Evolutionary conservation across 2,329 filamentous ascomycete genomes (phyloP).

Genomic region (Colletotrichum australisinense): DNA sequence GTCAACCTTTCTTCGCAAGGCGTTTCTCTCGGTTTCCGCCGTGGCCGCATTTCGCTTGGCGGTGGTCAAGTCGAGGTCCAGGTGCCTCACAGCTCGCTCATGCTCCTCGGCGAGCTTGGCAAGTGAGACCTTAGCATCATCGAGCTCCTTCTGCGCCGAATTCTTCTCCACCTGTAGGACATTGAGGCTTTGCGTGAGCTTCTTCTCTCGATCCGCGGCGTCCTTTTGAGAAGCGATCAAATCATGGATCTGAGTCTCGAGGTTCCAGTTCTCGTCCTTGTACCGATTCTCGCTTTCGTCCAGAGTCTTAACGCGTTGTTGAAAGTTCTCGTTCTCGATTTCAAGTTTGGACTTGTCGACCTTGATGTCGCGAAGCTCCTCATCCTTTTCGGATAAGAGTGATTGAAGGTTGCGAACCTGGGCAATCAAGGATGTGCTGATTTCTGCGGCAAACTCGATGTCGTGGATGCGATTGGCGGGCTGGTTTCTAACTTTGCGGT

Average conservation of each 20-base stretch:
- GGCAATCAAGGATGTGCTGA: conserved; percentile 92
- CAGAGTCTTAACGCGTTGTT: conserved; percentile 82
- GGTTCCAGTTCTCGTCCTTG: conserved; percentile 98
- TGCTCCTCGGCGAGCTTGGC: conserved; percentile 87
- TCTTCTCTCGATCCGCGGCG: conserved; percentile 83
- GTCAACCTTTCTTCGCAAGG: conserved; percentile 86
- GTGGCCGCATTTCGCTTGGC: conserved; percentile 83
- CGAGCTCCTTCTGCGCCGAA: conserved; percentile 83
- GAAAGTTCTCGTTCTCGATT: conserved; percentile 81
- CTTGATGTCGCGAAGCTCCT: conserved; percentile 80
- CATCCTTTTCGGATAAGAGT: conserved; percentile 87
- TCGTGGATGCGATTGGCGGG: conserved; percentile 90
- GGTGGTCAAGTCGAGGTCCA: conserved; percentile 88
- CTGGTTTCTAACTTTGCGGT: conserved; percentile 90
- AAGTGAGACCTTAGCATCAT: conserved; percentile 86
- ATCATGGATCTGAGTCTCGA: conserved; percentile 93
- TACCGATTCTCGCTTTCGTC: conserved; percentile 96
- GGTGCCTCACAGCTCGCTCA: conserved; percentile 78
- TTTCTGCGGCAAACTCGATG: conserved; percentile 98
- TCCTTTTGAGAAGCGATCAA: conserved; percentile 80
- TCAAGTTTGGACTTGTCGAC: conserved; percentile 84
- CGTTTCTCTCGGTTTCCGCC: conserved; percentile 81
- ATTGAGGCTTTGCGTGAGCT: conserved; percentile 79
- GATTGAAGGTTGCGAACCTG: conserved; percentile 93
- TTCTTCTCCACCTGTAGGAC: conserved; percentile 80